Conservation (phyloP, 352 stramenopile species). For the Globisporangium nagaii region DNA sequence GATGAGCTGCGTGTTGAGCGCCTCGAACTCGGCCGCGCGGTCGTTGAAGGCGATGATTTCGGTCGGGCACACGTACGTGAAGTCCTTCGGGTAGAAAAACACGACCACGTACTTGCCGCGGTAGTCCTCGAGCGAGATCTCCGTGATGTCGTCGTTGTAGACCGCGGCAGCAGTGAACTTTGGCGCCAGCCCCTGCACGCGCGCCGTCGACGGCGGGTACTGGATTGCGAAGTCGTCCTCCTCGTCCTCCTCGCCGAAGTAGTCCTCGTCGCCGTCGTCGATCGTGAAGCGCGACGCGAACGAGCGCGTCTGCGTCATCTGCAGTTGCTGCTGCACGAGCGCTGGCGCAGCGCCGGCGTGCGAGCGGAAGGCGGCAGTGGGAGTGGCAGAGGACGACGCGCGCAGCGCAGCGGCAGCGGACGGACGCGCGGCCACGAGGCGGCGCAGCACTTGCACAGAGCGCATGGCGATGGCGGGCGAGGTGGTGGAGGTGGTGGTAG, state of each 20-base stretch:
- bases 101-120: constrained; percentile 87
- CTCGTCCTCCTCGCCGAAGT: constrained; percentile 56
- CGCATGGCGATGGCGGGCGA: constrained; percentile 3
- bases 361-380: constrained; percentile 2
- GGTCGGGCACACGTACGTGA: constrained; percentile 88
- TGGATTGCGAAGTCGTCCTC: constrained; percentile 78
- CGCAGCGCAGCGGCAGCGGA: constrained; percentile 1
- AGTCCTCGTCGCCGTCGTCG: constrained; percentile 38
- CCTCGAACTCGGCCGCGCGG: constrained; percentile 74
- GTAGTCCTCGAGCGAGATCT: constrained; percentile 80
- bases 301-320: constrained; percentile 20
- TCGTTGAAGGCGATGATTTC: constrained; percentile 91
- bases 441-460: constrained; percentile 14
- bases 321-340: constrained; percentile 1
- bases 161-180: constrained; percentile 73
- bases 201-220: constrained; percentile 55
- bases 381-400: background rate
- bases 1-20: constrained; percentile 85
- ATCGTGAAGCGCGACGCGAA: constrained; percentile 29
- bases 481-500: background rate
- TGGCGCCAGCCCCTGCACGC: constrained; percentile 61
- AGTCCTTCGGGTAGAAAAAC: constrained; percentile 92
- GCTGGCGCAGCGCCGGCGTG: background rate
- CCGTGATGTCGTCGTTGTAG: constrained; percentile 77
- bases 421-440: constrained; percentile 7